Percentiles rank a stretch among this genome's conserved stretches.
Conservation (phyloP, 106 monocot genomes). For the Hemerocallis citrina region DNA sequence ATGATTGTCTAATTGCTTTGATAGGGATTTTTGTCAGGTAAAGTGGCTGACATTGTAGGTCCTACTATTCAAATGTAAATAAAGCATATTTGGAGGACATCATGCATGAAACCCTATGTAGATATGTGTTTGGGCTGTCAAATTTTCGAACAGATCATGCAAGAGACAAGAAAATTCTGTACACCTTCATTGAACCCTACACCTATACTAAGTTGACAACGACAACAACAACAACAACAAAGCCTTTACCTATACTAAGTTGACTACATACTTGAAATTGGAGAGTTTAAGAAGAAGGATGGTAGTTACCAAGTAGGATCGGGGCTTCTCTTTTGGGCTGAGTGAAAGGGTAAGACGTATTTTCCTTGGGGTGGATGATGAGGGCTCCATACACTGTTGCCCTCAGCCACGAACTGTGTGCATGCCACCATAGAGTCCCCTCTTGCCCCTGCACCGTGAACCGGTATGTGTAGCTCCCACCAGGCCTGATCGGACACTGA, state of each 20-base stretch:
- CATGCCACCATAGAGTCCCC: slow-evolving; percentile 72
- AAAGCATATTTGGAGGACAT: no score
- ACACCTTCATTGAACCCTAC: no score
- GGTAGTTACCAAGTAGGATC: slow-evolving; percentile 16
- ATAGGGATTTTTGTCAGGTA: neutral
- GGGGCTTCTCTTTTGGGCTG: slow-evolving; percentile 24
- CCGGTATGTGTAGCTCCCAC: slow-evolving; percentile 43
- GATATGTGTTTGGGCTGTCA: no score
- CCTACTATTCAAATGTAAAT: no score
- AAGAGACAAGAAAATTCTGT: no score
- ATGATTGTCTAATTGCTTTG: neutral
- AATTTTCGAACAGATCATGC: no score
- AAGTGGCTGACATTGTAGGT: neutral
- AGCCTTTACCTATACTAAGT: no score
- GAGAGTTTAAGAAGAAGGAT: neutral
- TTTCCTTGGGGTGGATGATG: slow-evolving; percentile 28
- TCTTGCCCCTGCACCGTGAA: slow-evolving; percentile 54
- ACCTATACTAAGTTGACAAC: no score
- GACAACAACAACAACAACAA: no score
- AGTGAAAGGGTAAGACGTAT: slow-evolving; percentile 35
- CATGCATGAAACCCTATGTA: no score
- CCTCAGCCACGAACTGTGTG: slow-evolving; percentile 58
- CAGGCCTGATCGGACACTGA: slow-evolving; percentile 58
- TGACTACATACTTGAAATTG: no score
- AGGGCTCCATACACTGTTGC: slow-evolving; percentile 61